Evolutionary conservation across 805 yeast genomes (phyloP), one percentile per base, ranked within the genome.

Genomic region (Lipomyces spencermartinsiae): DNA sequence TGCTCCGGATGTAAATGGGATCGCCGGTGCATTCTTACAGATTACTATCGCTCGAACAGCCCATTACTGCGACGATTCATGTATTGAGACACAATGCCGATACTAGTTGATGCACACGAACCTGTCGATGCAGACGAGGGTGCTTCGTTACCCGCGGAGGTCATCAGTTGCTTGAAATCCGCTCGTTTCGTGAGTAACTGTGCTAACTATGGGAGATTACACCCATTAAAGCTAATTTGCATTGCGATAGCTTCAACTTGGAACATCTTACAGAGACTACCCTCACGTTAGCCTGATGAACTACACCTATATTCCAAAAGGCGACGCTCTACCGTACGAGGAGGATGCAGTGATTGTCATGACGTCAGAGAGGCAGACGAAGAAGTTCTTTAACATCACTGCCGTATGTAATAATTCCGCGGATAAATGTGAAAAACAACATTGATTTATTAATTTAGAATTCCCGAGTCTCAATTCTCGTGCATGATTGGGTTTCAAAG

Each of bases 231-330:
- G 9, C 4, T 37, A 8, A 51, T 22, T 19, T 51, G 19, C 39
- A 43, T 53, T 56, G 16, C 43, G 63, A 74, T 77, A 82, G 77
- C 86, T 93, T 53, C 98, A 93, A 77, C 82, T 93, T 59, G 98
- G 94, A 1, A 94, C 98, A 1, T 86, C 92, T 67, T 81, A 82
- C 62, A 84, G 91, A 57, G 83, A 89, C 73, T 78, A 86, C 58
- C 98, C 98, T 5, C 95, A 93, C 69, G 97, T 93, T 2, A 86
- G 95, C 22, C 83, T 94, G 71, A 94, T 94, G 98, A 94, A 92
- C 79, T 94, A 91, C 78, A 88, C 93, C 3, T 91, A 87, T 76
- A 78, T 89, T 2, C 75, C 76, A 56, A 65, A 77, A 16, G 75
- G 78, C 51, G 74, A 77, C 22, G 73, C 74, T 25, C 55, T 51